These are phyloP conservation scores for Penicillium parvum DNA, from an alignment of 495 filamentous ascomycete genomes.

Conservation along the genomic window DNA sequence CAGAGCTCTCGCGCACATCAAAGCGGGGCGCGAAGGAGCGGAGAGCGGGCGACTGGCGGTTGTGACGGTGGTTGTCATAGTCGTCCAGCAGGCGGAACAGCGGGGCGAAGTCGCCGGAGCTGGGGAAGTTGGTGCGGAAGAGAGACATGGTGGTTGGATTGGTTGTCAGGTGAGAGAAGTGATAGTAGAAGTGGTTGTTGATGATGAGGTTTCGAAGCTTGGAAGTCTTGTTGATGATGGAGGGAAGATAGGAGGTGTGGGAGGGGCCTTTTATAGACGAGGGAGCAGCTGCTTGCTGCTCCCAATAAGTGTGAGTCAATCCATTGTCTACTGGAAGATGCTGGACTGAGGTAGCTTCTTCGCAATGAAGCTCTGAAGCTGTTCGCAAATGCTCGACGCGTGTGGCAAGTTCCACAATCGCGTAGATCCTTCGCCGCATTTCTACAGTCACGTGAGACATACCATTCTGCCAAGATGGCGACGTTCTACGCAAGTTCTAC, in stretches of 20 bases:
- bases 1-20: slow-evolving; percentile 69
- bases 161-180: slow-evolving; percentile 1
- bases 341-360: neutral
- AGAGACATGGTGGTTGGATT: slow-evolving; percentile 33
- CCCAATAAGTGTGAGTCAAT: neutral
- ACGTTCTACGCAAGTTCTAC: neutral
- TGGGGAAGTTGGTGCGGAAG: slow-evolving; percentile 30
- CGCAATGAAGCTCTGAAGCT: slow-evolving; percentile 1
- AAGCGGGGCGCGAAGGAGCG: slow-evolving; percentile 69
- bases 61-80: slow-evolving; percentile 40
- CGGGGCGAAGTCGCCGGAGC: slow-evolving; percentile 34
- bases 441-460: slow-evolving; percentile 30
- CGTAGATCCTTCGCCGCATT: slow-evolving; percentile 28
- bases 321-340: neutral
- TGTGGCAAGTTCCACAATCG: slow-evolving; percentile 3
- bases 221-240: neutral
- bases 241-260: neutral
- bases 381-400: slow-evolving; percentile 6
- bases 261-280: slow-evolving; percentile 13
- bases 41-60: slow-evolving; percentile 13
- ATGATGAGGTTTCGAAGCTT: slow-evolving; percentile 4
- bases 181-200: too few relatives aligned
- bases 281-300: neutral
- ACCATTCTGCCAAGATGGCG: too few relatives aligned
- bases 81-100: slow-evolving; percentile 47